A percentile compares a stretch with the other conserved stretches of the same genome.
Conservation (phyloP, 1,284 basidiomycete species). For the Trametes sp. region DNA sequence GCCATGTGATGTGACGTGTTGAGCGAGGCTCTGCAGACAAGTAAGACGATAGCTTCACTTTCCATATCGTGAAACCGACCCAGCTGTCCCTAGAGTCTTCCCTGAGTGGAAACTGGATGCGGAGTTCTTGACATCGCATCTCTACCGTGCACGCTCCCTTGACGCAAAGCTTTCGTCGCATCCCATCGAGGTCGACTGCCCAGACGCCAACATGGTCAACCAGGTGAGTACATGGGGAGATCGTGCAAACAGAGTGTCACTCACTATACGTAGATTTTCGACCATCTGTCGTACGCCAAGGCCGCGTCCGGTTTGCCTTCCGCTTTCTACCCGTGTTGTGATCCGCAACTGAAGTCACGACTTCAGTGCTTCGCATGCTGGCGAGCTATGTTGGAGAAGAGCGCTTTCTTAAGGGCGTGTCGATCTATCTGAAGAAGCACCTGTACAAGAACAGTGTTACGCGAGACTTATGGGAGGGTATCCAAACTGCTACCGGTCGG, state of each 20-base stretch:
- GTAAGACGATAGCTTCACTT: constrained; percentile 40
- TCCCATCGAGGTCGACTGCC: constrained; percentile 93
- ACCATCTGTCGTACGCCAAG: constrained; percentile 87
- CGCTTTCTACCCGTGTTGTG: background rate
- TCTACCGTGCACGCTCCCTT: constrained; percentile 77
- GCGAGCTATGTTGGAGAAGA: constrained; percentile 91
- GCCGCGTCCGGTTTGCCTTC: constrained; percentile 72
- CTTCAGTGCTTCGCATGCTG: constrained; percentile 93
- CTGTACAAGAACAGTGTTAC: constrained; percentile 88
- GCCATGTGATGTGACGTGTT: background rate
- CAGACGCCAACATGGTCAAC: constrained; percentile 87
- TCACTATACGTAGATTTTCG: constrained; percentile 87
- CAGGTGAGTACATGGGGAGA: too few species aligned
- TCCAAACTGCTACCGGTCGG: constrained; percentile 75
- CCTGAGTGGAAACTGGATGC: constrained; percentile 82
- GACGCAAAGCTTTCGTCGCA: constrained; percentile 94
- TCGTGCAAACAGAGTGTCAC: too few species aligned
- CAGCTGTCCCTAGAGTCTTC: too few species aligned
- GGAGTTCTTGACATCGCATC: constrained; percentile 75
- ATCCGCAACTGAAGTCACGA: background rate
- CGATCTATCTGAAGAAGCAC: constrained; percentile 91
- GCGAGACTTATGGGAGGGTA: constrained; percentile 90
- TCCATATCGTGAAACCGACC: background rate
- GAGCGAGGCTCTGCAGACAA: constrained; percentile 51
- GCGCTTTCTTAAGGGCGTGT: constrained; percentile 86